Conservation (phyloP, 768 basidiomycete genomes). For the Tricholoma furcatifolium region DNA sequence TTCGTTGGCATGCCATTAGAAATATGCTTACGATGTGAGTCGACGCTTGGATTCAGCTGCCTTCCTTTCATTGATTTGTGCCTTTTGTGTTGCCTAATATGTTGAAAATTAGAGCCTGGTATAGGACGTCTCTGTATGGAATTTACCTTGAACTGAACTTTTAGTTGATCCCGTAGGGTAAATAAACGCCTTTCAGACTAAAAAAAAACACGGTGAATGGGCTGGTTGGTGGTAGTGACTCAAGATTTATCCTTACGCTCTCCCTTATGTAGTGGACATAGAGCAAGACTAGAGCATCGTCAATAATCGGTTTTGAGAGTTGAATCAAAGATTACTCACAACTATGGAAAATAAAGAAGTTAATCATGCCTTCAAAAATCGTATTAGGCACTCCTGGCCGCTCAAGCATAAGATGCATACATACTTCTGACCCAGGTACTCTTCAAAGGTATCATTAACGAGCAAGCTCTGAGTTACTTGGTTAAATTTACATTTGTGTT, state of each 20-base stretch:
- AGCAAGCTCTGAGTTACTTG: slow-evolving; percentile 28
- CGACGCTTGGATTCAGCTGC: slow-evolving; percentile 81
- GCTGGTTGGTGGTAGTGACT: not conserved
- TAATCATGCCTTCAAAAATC: slow-evolving; percentile 49
- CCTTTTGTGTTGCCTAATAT: slow-evolving; percentile 62
- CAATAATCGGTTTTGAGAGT: slow-evolving; percentile 1
- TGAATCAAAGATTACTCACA: slow-evolving; percentile 35
- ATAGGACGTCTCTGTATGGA: not conserved
- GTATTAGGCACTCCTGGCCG: not conserved
- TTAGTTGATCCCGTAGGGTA: slow-evolving; percentile 71
- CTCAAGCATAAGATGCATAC: slow-evolving; percentile 9
- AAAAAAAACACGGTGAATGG: slow-evolving; percentile 20
- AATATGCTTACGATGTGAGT: slow-evolving; percentile 63
- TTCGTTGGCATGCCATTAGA: not conserved
- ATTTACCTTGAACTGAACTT: slow-evolving; percentile 61
- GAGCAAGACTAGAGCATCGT: slow-evolving; percentile 55
- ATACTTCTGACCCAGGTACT: slow-evolving; percentile 34
- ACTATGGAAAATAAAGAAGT: slow-evolving; percentile 74
- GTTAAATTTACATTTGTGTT: not conserved
- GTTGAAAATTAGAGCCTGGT: slow-evolving; percentile 25
- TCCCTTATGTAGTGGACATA: slow-evolving; percentile 72
- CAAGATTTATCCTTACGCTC: slow-evolving; percentile 38
- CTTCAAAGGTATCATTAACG: slow-evolving; percentile 37
- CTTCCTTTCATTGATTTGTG: slow-evolving; percentile 74
- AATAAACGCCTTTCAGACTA: slow-evolving; percentile 71